Base-by-base conservation (phyloP, 2,329 filamentous ascomycete species). In the Pochonia chlamydosporia region DNA sequence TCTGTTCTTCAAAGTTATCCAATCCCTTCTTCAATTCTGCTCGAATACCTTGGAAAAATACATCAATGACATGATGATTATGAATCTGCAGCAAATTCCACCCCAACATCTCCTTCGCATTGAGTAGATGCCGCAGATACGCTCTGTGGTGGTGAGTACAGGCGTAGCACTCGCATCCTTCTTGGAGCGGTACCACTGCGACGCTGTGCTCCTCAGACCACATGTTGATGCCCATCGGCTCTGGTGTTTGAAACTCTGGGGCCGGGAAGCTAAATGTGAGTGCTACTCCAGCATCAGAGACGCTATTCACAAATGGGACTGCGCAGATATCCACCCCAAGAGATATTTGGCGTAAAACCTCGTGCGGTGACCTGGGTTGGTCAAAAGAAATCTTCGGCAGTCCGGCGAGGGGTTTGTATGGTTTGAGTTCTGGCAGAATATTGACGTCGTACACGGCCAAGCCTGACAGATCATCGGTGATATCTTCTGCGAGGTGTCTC, bases 71-170 rank as follows among this genome's bases (percentile, higher is more conserved):
- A 51, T 83, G 76, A 63, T 95, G 84, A 63, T 99, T 99, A 69
- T 99, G 93, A 3, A 96, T 77, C 64, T 97, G 92, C 7, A 99
- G 74, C 7, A 99, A 75, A 0, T 85, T 87, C 93, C 93, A 99
- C 21, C 86, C 92, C 4, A 96, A 81, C 93, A 99, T 97, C 67
- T 99, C 93, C 61, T 91, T 95, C 1, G 93, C 90, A 40, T 81
- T 76, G 5, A 99, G 79, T 1, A 97, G 76, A 64, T 99, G 93
- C 54, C 90, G 85, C 30, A 99, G 61, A 65, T 88, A 99, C 0
- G 93, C 92, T 43, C 85, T 75, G 66, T 96, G 89, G 64, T 97
- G 92, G 16, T 78, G 79, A 2, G 74, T 80, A 72, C 93, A 99
- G 20, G 89, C 74, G 64, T 95, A 92, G 73, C 93, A 99, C 43